Conservation (phyloP, 305 asterid species). For the Solanum hybrid region DNA sequence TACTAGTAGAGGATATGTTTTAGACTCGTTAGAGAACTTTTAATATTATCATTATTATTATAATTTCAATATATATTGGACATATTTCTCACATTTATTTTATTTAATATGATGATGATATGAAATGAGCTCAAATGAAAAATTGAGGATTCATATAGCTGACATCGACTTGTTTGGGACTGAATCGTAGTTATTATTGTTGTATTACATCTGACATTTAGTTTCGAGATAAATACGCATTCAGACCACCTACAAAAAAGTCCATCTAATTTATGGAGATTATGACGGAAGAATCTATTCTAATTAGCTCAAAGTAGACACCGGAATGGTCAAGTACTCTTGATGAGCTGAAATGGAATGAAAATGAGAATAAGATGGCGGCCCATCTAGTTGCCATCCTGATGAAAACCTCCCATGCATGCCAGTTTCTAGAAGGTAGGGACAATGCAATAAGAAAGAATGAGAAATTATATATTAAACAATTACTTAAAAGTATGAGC, state of each 20-base stretch:
- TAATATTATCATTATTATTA: background rate
- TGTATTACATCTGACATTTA: background rate
- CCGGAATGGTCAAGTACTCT: background rate
- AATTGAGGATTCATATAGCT: background rate
- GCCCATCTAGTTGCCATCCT: background rate
- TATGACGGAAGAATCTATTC: background rate
- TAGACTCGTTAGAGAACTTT: background rate
- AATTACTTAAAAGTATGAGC: conserved; percentile 18
- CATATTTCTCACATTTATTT: background rate
- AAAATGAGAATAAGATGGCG: background rate
- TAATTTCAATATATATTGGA: background rate
- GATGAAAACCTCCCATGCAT: background rate
- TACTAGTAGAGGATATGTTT: background rate
- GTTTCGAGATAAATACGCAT: background rate
- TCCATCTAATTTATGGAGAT: background rate
- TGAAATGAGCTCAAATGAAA: background rate
- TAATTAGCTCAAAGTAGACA: background rate
- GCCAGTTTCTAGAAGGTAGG: conserved; percentile 14
- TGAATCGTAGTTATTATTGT: background rate
- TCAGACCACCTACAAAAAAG: background rate
- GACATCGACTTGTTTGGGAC: background rate
- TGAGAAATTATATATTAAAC: conserved; percentile 5
- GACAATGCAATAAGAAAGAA: conserved; percentile 17
- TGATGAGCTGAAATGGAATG: background rate
- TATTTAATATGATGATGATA: background rate